Percentiles rank a stretch among this genome's conserved stretches.
Conservation (phyloP, 768 basidiomycete genomes). For the Tylopilus intermedius region DNA sequence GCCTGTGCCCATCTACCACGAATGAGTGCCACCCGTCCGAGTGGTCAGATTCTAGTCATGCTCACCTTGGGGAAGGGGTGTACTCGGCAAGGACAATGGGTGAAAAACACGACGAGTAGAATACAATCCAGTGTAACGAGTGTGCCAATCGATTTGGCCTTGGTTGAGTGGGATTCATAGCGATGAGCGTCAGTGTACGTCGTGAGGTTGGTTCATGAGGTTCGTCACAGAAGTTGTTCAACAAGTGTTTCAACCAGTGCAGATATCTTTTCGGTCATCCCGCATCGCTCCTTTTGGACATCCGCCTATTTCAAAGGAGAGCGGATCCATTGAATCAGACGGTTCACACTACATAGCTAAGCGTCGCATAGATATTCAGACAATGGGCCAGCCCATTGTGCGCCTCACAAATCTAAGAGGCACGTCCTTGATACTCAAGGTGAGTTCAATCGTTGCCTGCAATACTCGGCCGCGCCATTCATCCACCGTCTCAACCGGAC, state of each 20-base stretch:
- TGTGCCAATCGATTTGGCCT: not conserved
- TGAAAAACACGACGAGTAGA: constrained; percentile 12
- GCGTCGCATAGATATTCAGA: too few species aligned
- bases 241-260: constrained; percentile 5
- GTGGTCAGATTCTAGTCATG: not conserved
- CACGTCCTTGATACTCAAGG: constrained; percentile 20
- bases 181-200: constrained; percentile 11
- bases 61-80: constrained; percentile 24
- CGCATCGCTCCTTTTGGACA: constrained; percentile 12
- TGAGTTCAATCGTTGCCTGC: constrained; percentile 12
- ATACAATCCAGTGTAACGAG: constrained; percentile 10
- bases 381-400: too few species aligned
- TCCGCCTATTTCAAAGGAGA: not conserved
- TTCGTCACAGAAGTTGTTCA: constrained; percentile 3
- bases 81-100: constrained; percentile 20
- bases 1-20: constrained; percentile 82
- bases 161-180: not conserved
- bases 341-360: too few species aligned
- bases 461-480: constrained; percentile 24
- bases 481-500: constrained; percentile 15
- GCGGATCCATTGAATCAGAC: too few species aligned
- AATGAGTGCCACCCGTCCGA: constrained; percentile 3
- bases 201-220: constrained; percentile 16
- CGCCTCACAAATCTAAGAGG: constrained; percentile 21
- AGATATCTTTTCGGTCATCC: not conserved